Evolutionary conservation across 2,329 filamentous ascomycete species (phyloP).

Genomic region (Fusarium subglutinans): DNA sequence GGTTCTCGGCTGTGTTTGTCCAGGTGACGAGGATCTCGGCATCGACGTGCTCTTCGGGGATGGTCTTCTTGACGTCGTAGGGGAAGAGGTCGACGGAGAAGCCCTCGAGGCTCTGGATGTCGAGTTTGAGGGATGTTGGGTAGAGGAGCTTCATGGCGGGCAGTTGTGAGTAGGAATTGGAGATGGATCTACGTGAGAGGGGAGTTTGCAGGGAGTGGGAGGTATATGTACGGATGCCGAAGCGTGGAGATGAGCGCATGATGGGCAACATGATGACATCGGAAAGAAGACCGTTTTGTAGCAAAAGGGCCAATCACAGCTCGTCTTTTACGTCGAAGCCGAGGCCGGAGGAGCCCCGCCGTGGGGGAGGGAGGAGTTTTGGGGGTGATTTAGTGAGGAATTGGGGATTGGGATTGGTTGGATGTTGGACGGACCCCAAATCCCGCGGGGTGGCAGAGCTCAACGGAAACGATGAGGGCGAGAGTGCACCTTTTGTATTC

Average conservation of each 20-base stretch:
- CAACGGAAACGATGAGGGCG: neutral
- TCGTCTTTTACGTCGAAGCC: neutral
- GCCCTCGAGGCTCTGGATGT: constrained; percentile 64
- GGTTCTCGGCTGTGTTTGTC: constrained; percentile 67
- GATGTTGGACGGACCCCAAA: constrained; percentile 11
- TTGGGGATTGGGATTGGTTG: neutral
- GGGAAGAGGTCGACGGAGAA: constrained; percentile 66
- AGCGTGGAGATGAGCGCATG: constrained; percentile 27
- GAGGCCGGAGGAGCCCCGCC: constrained; percentile 29
- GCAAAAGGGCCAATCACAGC: neutral
- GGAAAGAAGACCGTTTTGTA: constrained; percentile 35
- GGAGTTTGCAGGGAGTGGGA: neutral
- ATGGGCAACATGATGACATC: constrained; percentile 15
- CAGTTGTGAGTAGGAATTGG: neutral
- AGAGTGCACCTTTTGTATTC: neutral
- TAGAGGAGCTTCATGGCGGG: constrained; percentile 70
- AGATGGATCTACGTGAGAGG: neutral
- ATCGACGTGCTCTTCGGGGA: constrained; percentile 67
- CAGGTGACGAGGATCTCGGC: constrained; percentile 70
- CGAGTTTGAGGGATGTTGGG: constrained; percentile 69
- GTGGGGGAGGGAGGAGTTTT: constrained; percentile 26
- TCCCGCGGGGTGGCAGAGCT: constrained; percentile 19
- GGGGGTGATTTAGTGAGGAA: neutral
- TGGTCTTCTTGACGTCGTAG: constrained; percentile 66
- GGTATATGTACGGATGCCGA: constrained; percentile 33